phyloP scores from a whole-genome alignment of 169 alveolate species.

The Plasmodium gallinaceum region DNA sequence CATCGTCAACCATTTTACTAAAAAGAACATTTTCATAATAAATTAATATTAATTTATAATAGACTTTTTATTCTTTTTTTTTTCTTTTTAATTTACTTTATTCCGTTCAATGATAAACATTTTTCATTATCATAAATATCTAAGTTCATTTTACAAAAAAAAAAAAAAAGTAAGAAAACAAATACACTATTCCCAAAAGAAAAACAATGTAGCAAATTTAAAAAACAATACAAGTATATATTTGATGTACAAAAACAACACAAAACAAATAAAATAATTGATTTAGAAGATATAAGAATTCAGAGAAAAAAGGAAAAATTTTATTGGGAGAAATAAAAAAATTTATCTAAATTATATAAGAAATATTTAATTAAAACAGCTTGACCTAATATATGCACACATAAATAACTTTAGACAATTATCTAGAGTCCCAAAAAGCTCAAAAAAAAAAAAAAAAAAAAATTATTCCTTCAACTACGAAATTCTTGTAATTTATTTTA shows the following conservation, averaged over 20 bases:
- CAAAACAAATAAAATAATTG: background rate
- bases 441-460: no score
- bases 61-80: background rate
- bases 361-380: no score
- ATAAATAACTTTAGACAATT: no score
- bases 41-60: background rate
- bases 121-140: constrained; percentile 62
- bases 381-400: no score
- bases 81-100: constrained; percentile 37
- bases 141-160: constrained; percentile 37
- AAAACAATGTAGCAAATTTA: no score
- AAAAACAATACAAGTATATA: no score
- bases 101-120: constrained; percentile 62
- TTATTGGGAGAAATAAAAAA: no score
- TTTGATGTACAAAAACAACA: background rate
- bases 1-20: constrained; percentile 70
- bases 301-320: background rate
- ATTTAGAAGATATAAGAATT: background rate
- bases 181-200: background rate
- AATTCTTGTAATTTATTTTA: no score
- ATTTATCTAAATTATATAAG: no score
- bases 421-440: no score
- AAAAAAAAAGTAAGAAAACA: constrained; percentile 1
- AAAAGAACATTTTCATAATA: constrained; percentile 9
- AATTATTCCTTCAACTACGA: no score